A percentile compares a stretch with the other conserved stretches of the same genome.
Evolutionary conservation across 805 yeast species (phyloP).

Genomic region (Naumovozyma baii): DNA sequence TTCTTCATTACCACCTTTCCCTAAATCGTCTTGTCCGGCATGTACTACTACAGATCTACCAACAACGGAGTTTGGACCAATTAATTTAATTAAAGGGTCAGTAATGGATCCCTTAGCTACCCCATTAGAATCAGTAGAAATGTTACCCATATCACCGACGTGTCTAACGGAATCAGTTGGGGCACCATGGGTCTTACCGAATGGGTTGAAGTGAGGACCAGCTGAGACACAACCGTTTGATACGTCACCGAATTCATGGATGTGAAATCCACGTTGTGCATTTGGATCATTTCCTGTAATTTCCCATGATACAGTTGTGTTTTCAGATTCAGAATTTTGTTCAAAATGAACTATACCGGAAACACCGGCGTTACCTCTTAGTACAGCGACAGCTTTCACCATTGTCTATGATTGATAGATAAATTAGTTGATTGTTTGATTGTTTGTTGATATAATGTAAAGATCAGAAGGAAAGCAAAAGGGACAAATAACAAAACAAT

Average conservation of each 20-base stretch:
- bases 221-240: slow-evolving; percentile 98
- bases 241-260: slow-evolving; percentile 94
- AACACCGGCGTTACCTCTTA: slow-evolving; percentile 90
- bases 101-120: slow-evolving; percentile 82
- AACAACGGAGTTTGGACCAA: slow-evolving; percentile 78
- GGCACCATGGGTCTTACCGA: slow-evolving; percentile 81
- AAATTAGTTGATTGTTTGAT: not conserved
- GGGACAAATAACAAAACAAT: not conserved
- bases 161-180: slow-evolving; percentile 49
- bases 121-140: slow-evolving; percentile 78
- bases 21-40: slow-evolving; percentile 86
- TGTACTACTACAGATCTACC: slow-evolving; percentile 96
- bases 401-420: slow-evolving; percentile 7
- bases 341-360: slow-evolving; percentile 81
- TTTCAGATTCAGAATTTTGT: slow-evolving; percentile 68
- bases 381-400: slow-evolving; percentile 70
- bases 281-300: slow-evolving; percentile 82
- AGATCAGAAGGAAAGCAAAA: too few species aligned
- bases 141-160: slow-evolving; percentile 90
- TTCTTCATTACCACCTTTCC: slow-evolving; percentile 87
- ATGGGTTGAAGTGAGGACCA: slow-evolving; percentile 96
- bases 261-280: slow-evolving; percentile 93
- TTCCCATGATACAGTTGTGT: slow-evolving; percentile 82
- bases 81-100: slow-evolving; percentile 66
- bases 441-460: too few species aligned